A percentile compares a stretch with the other conserved stretches of the same genome.
Evolutionary conservation across 805 yeast species (phyloP).

Genomic region (Wickerhamiella kurtzmanii): DNA sequence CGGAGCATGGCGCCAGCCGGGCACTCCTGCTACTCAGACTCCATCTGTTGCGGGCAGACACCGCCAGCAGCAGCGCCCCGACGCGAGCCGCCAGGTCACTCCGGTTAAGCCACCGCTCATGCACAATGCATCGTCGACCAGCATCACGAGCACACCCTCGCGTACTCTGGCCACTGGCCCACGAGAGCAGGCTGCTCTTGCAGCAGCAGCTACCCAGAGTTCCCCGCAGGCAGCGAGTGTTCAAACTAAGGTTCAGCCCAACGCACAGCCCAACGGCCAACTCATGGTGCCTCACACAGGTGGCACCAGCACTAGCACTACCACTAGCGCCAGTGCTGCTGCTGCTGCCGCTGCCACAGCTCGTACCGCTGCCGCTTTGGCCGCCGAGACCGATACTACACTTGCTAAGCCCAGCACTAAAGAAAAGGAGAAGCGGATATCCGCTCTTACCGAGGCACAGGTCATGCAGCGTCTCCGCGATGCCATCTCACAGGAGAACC

Average conservation of each 20-base stretch:
- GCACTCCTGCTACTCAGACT: not conserved
- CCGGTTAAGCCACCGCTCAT: not conserved
- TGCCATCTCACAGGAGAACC: constrained; percentile 75
- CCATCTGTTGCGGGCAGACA: not conserved
- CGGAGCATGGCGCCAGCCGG: not conserved
- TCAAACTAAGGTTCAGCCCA: not conserved
- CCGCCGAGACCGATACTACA: too few species aligned
- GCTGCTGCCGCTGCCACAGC: constrained; percentile 21
- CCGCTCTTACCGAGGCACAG: constrained; percentile 73
- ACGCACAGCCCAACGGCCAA: not conserved
- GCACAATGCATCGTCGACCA: not conserved
- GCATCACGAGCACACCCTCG: not conserved
- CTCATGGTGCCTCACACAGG: not conserved
- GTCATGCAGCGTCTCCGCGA: constrained; percentile 65
- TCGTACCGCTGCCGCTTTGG: constrained; percentile 5
- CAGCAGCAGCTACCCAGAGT: not conserved
- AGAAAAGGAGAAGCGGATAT: constrained; percentile 43
- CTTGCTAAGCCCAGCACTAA: too few species aligned
- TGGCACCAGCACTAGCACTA: not conserved
- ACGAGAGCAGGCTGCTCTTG: not conserved
- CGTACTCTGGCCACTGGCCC: not conserved
- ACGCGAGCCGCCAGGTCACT: not conserved
- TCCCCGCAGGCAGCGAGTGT: too few species aligned
- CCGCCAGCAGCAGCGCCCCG: not conserved
- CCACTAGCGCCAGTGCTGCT: constrained; percentile 32